Evolutionary conservation across 2,329 filamentous ascomycete genomes (phyloP).

Genomic region (Pseudocercospora eumusae): DNA sequence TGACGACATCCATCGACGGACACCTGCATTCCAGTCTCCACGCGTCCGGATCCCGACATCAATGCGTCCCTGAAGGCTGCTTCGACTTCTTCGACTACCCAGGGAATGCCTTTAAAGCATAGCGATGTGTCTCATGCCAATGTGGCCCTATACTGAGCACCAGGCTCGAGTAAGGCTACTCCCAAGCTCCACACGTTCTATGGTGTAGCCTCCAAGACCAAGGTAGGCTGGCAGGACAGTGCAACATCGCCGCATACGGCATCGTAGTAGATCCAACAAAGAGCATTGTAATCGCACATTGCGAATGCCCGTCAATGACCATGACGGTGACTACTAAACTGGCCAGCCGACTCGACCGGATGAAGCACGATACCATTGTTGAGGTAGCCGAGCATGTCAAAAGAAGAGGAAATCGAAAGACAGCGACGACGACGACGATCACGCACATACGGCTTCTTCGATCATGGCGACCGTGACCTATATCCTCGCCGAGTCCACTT

Average conservation of each 20-base stretch:
- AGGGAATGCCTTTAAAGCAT: not conserved
- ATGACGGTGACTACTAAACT: not conserved
- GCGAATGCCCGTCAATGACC: not conserved
- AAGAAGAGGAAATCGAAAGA: not conserved
- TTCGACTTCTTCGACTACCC: not conserved
- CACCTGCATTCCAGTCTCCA: not conserved
- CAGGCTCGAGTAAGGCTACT: not conserved
- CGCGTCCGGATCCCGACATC: not conserved
- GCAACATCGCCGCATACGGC: not conserved
- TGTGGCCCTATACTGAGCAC: not conserved
- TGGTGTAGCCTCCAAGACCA: not conserved
- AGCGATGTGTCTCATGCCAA: accelerated
- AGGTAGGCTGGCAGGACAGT: not conserved
- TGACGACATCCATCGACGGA: not conserved
- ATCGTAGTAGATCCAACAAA: not conserved
- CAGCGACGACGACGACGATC: slow-evolving; percentile 8
- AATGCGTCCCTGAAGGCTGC: not conserved
- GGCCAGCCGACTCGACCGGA: not conserved
- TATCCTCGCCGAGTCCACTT: not conserved
- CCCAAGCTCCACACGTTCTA: not conserved
- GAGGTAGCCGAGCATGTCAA: not conserved
- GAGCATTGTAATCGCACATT: not conserved
- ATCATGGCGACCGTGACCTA: slow-evolving; percentile 9
- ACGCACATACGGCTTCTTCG: slow-evolving; percentile 16
- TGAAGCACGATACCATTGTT: not conserved